Base-by-base conservation (phyloP, 495 filamentous ascomycete species). In the Aspergillus incahuasiensis region DNA sequence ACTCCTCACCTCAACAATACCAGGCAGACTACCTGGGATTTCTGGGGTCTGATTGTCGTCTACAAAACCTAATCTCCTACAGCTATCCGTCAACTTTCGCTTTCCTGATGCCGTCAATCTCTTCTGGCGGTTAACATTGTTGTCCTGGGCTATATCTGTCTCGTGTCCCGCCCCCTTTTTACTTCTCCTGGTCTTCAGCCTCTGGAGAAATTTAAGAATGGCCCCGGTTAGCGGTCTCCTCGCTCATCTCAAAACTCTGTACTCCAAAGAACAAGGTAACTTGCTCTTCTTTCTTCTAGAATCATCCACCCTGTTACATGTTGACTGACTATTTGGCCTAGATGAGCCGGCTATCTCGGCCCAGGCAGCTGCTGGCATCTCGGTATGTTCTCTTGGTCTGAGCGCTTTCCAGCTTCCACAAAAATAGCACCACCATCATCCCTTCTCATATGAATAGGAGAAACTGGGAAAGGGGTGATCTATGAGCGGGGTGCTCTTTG, bases 311-410 rank as follows among this genome's bases (percentile, higher is more conserved):
- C 18, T n/a, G 16, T 49, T n/a, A 12, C 24, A 16, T 15, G 30
- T 40, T 34, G 35, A 35, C 50, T 61, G 53, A 62, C 40, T 38
- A 39, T 57, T 56, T 49, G 51, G n/a, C 16, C 54, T 48, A 74
- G 69, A 70, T 62, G 70, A 72, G 55, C 81, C 81, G 22, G 69
- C 75, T 35, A 69, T 84, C 42, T 77, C 81, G 52, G 66, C 69
- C 53, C 65, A 62, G 43, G 70, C 73, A 48, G 77, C 79, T 55
- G 74, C 70, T 50, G 46, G 71, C n/a, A 64, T 82, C 47, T 84
- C 81, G 55, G 79, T 83, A 75, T 53, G 78, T 71, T 45, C 54
- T 47, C 53, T 40, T 56, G 46, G 48, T 47, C 44, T 20, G 58
- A 54, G 46, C 34, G 58, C 44, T 57, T 3, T 34, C 38, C 19